Conservation (phyloP, 2,329 filamentous ascomycete genomes). For the Hymenoscyphus repandus region DNA sequence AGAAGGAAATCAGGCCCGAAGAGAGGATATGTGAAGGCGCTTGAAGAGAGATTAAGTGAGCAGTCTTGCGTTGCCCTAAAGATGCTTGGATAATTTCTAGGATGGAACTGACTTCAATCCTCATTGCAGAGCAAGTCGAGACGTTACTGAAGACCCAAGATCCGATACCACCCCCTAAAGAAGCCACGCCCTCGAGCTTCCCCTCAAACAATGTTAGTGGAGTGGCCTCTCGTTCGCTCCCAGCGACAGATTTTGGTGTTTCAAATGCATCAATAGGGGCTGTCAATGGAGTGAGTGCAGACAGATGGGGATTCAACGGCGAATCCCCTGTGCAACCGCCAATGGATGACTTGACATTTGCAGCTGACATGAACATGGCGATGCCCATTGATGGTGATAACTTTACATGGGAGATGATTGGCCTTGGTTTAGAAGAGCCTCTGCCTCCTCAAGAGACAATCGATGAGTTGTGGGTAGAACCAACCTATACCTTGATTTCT, state of each 20-base stretch:
- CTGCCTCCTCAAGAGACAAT: slow-evolving; percentile 63
- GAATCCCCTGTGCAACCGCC: slow-evolving; percentile 44
- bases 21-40: slow-evolving; percentile 61
- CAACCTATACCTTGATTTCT: slow-evolving; percentile 10
- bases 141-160: slow-evolving; percentile 81
- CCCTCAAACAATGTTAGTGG: slow-evolving; percentile 18
- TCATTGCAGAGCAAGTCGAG: slow-evolving; percentile 76
- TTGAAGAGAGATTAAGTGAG: slow-evolving; percentile 89
- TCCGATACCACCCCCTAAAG: slow-evolving; percentile 27
- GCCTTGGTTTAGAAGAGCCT: slow-evolving; percentile 64
- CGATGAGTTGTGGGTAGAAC: slow-evolving; percentile 66
- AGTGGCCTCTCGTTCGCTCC: slow-evolving; percentile 16
- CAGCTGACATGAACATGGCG: slow-evolving; percentile 38
- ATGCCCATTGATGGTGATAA: slow-evolving; percentile 48
- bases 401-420: slow-evolving; percentile 79
- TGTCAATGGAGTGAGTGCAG: slow-evolving; percentile 42
- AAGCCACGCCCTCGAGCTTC: slow-evolving; percentile 19
- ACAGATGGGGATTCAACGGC: slow-evolving; percentile 48
- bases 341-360: slow-evolving; percentile 56
- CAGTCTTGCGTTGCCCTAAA: slow-evolving; percentile 36
- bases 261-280: slow-evolving; percentile 44
- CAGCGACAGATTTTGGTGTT: slow-evolving; percentile 38
- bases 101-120: slow-evolving; percentile 35
- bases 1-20: slow-evolving; percentile 68
- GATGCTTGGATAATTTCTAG: background rate